These are phyloP conservation scores for Penicillium psychrosexuale DNA, from an alignment of 2,329 filamentous ascomycete species.

Conservation along the genomic window DNA sequence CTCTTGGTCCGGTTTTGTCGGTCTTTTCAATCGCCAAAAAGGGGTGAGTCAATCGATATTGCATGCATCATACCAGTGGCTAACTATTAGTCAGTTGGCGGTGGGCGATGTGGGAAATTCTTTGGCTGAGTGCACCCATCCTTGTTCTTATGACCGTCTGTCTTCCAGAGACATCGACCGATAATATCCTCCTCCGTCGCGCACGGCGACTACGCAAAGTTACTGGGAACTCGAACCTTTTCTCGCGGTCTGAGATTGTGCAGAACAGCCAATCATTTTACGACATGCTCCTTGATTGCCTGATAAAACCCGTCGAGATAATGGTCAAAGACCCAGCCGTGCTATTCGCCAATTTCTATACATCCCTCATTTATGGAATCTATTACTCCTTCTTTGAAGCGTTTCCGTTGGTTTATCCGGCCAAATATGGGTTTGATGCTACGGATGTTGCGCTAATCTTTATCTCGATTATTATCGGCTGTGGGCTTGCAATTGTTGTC, in stretches of 20 bases:
- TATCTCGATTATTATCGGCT: background rate
- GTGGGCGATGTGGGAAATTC: conserved; percentile 44
- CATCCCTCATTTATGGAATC: conserved; percentile 1
- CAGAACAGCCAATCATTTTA: conserved; percentile 26
- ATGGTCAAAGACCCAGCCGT: background rate
- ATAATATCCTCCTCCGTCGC: conserved; percentile 43
- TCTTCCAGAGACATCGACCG: conserved; percentile 39
- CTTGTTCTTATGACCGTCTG: conserved; percentile 40
- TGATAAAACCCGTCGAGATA: background rate
- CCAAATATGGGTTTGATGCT: background rate
- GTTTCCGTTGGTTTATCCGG: background rate
- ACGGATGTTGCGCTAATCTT: background rate
- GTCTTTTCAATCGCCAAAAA: conserved; percentile 37
- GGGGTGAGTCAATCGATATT: background rate
- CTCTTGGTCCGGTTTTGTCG: conserved; percentile 43
- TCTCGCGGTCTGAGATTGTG: conserved; percentile 38
- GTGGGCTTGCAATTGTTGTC: background rate
- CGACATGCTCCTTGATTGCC: conserved; percentile 36
- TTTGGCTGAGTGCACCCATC: conserved; percentile 41
- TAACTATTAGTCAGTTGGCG: conserved; percentile 37
- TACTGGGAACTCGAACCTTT: conserved; percentile 38
- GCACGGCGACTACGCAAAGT: conserved; percentile 40
- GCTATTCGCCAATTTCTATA: conserved; percentile 1
- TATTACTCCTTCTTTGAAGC: conserved; percentile 6
- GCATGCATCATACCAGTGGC: background rate